Evolutionary conservation across 257 asterid species (phyloP).

Genomic region (Lavandula angustifolia): DNA sequence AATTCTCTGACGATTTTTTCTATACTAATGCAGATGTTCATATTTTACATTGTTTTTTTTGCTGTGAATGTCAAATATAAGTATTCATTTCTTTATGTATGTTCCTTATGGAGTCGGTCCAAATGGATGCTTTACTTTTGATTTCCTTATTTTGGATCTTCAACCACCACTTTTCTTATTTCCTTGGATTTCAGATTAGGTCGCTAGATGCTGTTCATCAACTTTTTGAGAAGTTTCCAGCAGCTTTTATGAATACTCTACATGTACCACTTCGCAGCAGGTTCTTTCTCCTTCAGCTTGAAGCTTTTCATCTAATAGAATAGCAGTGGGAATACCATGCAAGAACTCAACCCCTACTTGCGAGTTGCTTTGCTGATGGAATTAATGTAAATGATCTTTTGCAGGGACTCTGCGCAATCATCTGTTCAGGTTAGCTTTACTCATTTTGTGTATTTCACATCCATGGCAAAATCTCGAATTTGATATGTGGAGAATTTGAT

Average conservation of each 20-base stretch:
- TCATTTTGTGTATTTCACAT: slow-evolving; percentile 5
- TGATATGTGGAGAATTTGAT: background rate
- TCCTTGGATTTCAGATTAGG: slow-evolving; percentile 71
- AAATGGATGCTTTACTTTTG: slow-evolving; percentile 16
- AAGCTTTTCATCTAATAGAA: slow-evolving; percentile 14
- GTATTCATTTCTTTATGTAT: background rate
- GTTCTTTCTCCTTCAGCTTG: slow-evolving; percentile 39
- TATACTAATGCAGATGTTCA: slow-evolving; percentile 3
- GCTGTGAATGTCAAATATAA: background rate
- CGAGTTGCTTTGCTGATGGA: slow-evolving; percentile 20
- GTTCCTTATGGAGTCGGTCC: slow-evolving; percentile 3
- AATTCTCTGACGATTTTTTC: slow-evolving; percentile 2
- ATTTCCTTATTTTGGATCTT: slow-evolving; percentile 5
- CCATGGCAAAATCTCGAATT: slow-evolving; percentile 2
- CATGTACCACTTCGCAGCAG: slow-evolving; percentile 64
- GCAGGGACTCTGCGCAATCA: slow-evolving; percentile 69
- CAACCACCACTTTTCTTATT: slow-evolving; percentile 18
- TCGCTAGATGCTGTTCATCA: slow-evolving; percentile 91
- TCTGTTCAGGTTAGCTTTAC: slow-evolving; percentile 64
- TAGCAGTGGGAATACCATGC: slow-evolving; percentile 20
- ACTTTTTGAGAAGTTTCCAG: slow-evolving; percentile 89
- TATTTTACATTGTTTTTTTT: background rate
- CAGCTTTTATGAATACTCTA: slow-evolving; percentile 86
- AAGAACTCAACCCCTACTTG: slow-evolving; percentile 15
- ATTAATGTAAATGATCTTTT: slow-evolving; percentile 39